phyloP scores from a whole-genome alignment of 2,329 filamentous ascomycete species.

The Penicillium sp. region DNA sequence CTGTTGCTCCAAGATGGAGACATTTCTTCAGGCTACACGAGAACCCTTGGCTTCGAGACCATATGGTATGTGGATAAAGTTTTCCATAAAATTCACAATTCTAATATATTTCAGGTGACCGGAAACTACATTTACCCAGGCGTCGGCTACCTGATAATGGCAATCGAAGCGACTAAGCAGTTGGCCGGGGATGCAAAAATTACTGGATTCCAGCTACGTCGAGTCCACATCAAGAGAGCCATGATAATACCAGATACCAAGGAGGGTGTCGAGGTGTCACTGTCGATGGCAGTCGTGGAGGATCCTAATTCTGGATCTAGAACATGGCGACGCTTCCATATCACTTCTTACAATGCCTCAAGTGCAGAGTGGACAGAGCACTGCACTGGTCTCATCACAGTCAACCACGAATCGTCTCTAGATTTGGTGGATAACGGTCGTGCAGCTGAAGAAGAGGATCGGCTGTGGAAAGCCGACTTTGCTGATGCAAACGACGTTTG shows the following conservation, averaged over 20 bases:
- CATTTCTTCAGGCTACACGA: constrained; percentile 32
- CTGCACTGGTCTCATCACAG: constrained; percentile 33
- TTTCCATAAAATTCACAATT: too few species aligned
- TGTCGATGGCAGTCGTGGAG: constrained; percentile 28
- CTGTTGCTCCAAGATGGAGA: constrained; percentile 29
- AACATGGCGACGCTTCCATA: constrained; percentile 32
- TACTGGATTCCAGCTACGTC: constrained; percentile 21
- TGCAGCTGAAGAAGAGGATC: constrained; percentile 16
- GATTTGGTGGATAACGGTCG: constrained; percentile 11
- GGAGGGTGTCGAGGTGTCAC: constrained; percentile 32
- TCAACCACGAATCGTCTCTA: constrained; percentile 14
- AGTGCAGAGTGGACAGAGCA: constrained; percentile 38
- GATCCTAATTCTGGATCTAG: constrained; percentile 19
- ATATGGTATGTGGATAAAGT: constrained; percentile 22
- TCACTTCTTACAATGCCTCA: constrained; percentile 32
- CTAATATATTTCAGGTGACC: constrained; percentile 17
- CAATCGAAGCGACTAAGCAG: constrained; percentile 31
- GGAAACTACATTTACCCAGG: constrained; percentile 29
- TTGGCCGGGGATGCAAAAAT: constrained; percentile 14
- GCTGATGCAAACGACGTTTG: constrained; percentile 20
- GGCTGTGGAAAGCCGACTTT: constrained; percentile 16
- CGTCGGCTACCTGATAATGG: constrained; percentile 33
- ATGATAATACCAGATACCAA: constrained; percentile 33
- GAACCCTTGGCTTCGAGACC: constrained; percentile 34
- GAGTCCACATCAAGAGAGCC: constrained; percentile 31